Base-by-base conservation (phyloP, 352 stramenopile genomes). In the Albugo laibachii region DNA sequence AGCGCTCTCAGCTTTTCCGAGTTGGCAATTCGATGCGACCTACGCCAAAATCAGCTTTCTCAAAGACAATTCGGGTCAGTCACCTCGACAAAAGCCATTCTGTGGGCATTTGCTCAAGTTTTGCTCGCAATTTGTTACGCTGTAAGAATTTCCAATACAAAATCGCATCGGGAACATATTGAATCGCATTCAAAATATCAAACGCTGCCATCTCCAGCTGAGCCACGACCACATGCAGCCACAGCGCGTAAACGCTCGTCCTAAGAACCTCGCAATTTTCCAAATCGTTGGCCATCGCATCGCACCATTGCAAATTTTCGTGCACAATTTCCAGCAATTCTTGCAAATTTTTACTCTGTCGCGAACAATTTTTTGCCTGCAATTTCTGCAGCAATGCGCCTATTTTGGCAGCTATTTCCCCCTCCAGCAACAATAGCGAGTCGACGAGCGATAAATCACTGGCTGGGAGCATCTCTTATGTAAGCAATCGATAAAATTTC, bases 131-230 rank as follows among this genome's bases (percentile, higher is more conserved):
- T 0, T 67, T 65, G 0, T 60, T 56, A 15, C 64, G 68, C 31
- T 54, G 61, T 58, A 69, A 41, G 15, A 61, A 53, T 54, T 82
- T 87, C 74, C 74, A 87, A 53, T 75, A 87, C 24, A 52, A 52
- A 18, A 83, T 56, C 1, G 71, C 54, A 13, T 73, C 59, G n/a
- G 74, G 74, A 20, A 87, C 74, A 42, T 74, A 81, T 51, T 83
- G 67, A 34, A 87, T 67, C 13, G 65, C 69, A 27, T 57, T 53
- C 43, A 87, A 62, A 11, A 84, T 45, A 43, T 84, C 61, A 12
- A 69, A 57, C 6, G 83, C 58, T 34, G 74, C 74, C 11, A 69
- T 55, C 24, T 81, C 60, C 34, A 83, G 48, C 46, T 69, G 54
- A 47, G 79, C 79, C 34, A 60, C 69, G 16, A 61, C 70, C 27